phyloP scores from a whole-genome alignment of 2,329 filamentous ascomycete genomes.

The Boeremia lycopersici region DNA sequence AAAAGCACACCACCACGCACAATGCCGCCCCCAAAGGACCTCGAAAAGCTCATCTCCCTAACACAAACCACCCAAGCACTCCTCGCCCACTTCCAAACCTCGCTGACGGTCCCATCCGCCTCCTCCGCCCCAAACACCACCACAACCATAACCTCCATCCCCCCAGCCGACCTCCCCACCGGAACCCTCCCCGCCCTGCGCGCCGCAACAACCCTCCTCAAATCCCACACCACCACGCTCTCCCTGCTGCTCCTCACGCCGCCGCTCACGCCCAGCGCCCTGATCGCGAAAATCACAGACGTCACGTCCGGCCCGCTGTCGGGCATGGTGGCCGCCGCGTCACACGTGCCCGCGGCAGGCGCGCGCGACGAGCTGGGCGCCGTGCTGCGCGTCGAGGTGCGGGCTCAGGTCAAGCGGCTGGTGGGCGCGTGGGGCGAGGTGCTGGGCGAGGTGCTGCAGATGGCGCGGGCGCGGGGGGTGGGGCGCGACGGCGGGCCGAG shows the following conservation, averaged over 20 bases:
- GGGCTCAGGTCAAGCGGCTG: constrained; percentile 63
- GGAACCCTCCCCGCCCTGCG: constrained; percentile 69
- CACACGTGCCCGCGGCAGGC: constrained; percentile 20
- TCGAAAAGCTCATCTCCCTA: constrained; percentile 41
- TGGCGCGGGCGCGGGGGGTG: constrained; percentile 58
- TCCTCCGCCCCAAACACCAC: constrained; percentile 11
- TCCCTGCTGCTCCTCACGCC: constrained; percentile 85
- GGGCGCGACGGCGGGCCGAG: constrained; percentile 28
- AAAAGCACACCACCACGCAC: background rate
- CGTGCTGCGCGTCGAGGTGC: constrained; percentile 68
- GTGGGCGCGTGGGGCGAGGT: constrained; percentile 68
- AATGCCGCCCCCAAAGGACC: constrained; percentile 25
- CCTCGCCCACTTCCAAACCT: constrained; percentile 44
- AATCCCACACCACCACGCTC: constrained; percentile 84
- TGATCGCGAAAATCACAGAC: constrained; percentile 72
- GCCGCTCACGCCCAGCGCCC: constrained; percentile 81
- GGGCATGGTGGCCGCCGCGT: constrained; percentile 67
- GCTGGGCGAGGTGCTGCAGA: constrained; percentile 63
- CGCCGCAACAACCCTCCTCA: constrained; percentile 74
- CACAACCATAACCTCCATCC: background rate
- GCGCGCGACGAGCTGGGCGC: constrained; percentile 31
- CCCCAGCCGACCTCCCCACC: constrained; percentile 31
- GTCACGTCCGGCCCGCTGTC: constrained; percentile 76
- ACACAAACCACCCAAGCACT: constrained; percentile 46
- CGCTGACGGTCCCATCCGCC: constrained; percentile 23